Evolutionary conservation across 2,329 filamentous ascomycete genomes (phyloP).

Genomic region (Thielaviopsis musarum): DNA sequence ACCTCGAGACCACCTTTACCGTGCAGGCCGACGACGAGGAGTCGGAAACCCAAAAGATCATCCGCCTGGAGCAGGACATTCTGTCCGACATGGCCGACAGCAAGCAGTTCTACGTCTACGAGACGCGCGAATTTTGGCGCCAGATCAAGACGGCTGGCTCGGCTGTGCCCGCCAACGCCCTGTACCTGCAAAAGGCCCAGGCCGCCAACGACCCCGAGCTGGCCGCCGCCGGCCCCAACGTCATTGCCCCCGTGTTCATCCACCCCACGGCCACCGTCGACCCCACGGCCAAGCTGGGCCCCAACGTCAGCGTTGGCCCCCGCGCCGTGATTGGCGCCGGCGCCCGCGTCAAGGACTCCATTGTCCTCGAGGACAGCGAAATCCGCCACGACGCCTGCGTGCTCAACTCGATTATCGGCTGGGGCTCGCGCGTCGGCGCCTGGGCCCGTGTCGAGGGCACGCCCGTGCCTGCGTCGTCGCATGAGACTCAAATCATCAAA

Average conservation of each 20-base stretch:
- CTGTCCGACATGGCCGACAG: slow-evolving; percentile 88
- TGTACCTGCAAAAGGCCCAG: slow-evolving; percentile 84
- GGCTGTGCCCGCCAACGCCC: slow-evolving; percentile 86
- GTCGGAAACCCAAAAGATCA: slow-evolving; percentile 65
- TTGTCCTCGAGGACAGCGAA: slow-evolving; percentile 86
- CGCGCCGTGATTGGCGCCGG: slow-evolving; percentile 71
- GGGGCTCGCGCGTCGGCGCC: slow-evolving; percentile 90
- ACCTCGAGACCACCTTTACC: slow-evolving; percentile 54
- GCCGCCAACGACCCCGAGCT: slow-evolving; percentile 55
- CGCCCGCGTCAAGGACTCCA: slow-evolving; percentile 84
- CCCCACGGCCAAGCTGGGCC: slow-evolving; percentile 87
- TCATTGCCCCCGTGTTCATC: slow-evolving; percentile 86
- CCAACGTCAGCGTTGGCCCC: slow-evolving; percentile 93
- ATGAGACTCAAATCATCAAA: slow-evolving; percentile 89
- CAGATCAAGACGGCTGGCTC: slow-evolving; percentile 99
- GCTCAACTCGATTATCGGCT: slow-evolving; percentile 89
- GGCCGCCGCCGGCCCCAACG: slow-evolving; percentile 65
- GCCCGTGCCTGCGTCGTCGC: slow-evolving; percentile 70
- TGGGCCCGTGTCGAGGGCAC: slow-evolving; percentile 97
- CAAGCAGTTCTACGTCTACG: slow-evolving; percentile 95
- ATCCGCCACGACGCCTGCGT: slow-evolving; percentile 95
- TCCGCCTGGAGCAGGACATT: slow-evolving; percentile 93
- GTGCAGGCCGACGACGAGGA: slow-evolving; percentile 51
- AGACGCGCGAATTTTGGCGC: slow-evolving; percentile 98
- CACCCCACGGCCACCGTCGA: slow-evolving; percentile 83